Percentiles rank a stretch among this genome's conserved stretches.
phyloP scores from a whole-genome alignment of 108 stramenopile species.

The Stephanodiscus triporus region DNA sequence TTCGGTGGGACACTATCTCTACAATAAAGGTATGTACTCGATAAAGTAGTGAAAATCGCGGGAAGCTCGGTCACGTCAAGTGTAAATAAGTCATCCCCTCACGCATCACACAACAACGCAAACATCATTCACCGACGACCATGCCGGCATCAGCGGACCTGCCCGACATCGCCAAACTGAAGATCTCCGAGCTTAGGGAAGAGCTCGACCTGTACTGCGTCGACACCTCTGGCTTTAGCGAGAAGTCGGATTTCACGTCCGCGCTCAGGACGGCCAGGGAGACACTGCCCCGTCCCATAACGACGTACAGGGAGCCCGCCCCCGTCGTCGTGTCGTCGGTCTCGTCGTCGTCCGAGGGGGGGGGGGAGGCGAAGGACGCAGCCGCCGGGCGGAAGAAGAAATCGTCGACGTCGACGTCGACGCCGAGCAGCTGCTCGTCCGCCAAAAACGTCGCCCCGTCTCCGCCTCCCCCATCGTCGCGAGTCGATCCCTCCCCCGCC shows the following conservation, averaged over 20 bases:
- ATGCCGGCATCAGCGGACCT: too few species aligned
- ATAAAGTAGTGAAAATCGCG: too few species aligned
- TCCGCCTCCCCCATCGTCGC: not conserved
- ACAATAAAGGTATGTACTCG: too few species aligned
- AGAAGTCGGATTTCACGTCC: conserved; percentile 39
- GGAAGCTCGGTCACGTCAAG: too few species aligned
- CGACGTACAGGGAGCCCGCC: conserved; percentile 31
- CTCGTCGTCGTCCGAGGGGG: not conserved
- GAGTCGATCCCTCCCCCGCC: not conserved
- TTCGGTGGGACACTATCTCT: too few species aligned
- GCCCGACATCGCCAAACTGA: conserved; percentile 27
- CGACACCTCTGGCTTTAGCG: conserved; percentile 38
- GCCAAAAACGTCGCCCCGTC: too few species aligned
- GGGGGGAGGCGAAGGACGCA: not conserved
- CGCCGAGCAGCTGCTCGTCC: not conserved
- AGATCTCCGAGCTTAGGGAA: conserved; percentile 42
- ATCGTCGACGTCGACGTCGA: not conserved
- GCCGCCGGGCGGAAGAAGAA: not conserved
- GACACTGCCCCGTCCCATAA: conserved; percentile 41
- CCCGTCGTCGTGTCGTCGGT: not conserved
- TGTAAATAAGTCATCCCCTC: too few species aligned
- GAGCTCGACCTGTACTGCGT: conserved; percentile 49
- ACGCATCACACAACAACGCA: too few species aligned
- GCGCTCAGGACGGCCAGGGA: conserved; percentile 36
- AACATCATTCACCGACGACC: too few species aligned